phyloP scores from a whole-genome alignment of 805 yeast genomes.

The Starmerella apicola region DNA sequence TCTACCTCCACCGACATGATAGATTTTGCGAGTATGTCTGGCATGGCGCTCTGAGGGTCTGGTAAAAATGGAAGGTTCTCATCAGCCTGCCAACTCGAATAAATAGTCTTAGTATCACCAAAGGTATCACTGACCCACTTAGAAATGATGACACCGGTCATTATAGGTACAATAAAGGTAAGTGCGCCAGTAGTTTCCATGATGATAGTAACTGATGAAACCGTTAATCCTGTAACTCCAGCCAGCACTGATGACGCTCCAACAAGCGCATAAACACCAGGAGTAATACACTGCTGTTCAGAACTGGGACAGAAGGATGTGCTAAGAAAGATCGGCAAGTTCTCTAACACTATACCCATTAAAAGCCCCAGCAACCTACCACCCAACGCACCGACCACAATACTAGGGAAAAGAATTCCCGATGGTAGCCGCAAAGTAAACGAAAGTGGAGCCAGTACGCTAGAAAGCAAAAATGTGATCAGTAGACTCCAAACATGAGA shows the following conservation, averaged over 20 bases:
- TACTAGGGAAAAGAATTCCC: constrained; percentile 94
- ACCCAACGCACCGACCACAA: constrained; percentile 92
- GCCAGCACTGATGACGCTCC: constrained; percentile 78
- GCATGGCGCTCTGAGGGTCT: constrained; percentile 5
- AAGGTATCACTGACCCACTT: constrained; percentile 59
- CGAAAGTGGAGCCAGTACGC: constrained; percentile 51
- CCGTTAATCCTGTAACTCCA: constrained; percentile 69
- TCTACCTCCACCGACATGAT: constrained; percentile 5
- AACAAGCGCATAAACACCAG: constrained; percentile 78
- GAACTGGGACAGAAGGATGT: constrained; percentile 32
- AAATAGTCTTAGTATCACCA: constrained; percentile 37
- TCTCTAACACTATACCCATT: constrained; percentile 56
- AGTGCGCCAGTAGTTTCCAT: constrained; percentile 82
- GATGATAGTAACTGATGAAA: constrained; percentile 65
- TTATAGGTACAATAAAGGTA: constrained; percentile 70
- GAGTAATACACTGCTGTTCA: constrained; percentile 47
- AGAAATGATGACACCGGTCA: constrained; percentile 68
- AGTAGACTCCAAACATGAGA: constrained; percentile 23
- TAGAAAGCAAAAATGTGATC: constrained; percentile 38
- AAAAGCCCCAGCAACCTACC: constrained; percentile 78
- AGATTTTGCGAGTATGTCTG: constrained; percentile 11
- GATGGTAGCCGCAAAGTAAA: constrained; percentile 73
- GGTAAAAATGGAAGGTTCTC: constrained; percentile 11
- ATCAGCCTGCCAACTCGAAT: constrained; percentile 5
- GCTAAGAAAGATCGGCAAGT: constrained; percentile 16